Evolutionary conservation across 139 green algal genomes (phyloP).

Genomic region (Astrephomene gubernaculifera): DNA sequence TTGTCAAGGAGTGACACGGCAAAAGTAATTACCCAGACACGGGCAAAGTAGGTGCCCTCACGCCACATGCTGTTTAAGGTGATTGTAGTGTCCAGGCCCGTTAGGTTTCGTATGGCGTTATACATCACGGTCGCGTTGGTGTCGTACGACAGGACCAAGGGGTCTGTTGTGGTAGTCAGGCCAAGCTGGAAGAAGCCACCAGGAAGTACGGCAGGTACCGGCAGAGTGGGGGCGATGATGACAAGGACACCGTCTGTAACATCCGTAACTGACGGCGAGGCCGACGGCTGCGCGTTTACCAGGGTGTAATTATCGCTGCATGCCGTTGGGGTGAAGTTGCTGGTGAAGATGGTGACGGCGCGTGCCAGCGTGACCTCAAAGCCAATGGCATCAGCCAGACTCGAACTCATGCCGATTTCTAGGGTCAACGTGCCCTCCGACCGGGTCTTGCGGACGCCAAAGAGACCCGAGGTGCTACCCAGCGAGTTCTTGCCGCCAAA

Average conservation of each 20-base stretch:
- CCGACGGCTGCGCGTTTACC: not conserved
- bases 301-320: not conserved
- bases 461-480: not conserved
- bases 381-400: not conserved
- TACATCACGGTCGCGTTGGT: not conserved
- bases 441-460: slow-evolving; percentile 31
- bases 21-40: slow-evolving; percentile 24
- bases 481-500: not conserved
- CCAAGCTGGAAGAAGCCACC: not conserved
- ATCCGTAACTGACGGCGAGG: too few species aligned
- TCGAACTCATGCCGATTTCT: not conserved
- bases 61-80: not conserved
- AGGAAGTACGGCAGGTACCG: not conserved
- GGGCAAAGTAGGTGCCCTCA: slow-evolving; percentile 32
- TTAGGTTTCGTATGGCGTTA: not conserved
- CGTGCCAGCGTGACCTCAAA: slow-evolving; percentile 25
- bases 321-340: not conserved
- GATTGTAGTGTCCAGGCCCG: not conserved
- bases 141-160: not conserved
- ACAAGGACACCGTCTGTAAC: not conserved
- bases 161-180: not conserved
- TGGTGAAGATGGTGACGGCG: too few species aligned
- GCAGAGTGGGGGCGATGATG: not conserved
- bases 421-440: not conserved
- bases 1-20: not conserved